Percentiles rank a stretch among this genome's conserved stretches.
These are phyloP conservation scores for Akebia trifoliata DNA, from an alignment of 164 flowering plant genomes.

Conservation along the genomic window DNA sequence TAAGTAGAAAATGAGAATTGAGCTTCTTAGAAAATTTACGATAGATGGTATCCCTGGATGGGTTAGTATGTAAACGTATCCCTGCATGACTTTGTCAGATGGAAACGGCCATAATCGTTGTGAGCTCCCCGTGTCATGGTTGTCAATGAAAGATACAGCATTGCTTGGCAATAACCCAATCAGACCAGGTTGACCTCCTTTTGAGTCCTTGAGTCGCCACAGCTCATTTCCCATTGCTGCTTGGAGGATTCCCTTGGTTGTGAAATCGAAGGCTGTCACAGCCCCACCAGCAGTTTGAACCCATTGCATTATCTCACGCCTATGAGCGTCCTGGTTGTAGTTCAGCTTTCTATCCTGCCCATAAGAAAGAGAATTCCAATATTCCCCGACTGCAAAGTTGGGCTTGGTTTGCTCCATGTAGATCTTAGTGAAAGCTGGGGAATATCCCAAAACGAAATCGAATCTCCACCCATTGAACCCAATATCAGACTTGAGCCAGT, in stretches of 20 bases:
- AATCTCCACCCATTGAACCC: conserved; percentile 78
- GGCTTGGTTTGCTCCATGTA: conserved; percentile 49
- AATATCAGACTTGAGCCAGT: conserved; percentile 67
- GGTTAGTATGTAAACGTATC: conserved; percentile 79
- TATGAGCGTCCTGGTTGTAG: conserved; percentile 45
- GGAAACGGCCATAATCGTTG: conserved; percentile 73
- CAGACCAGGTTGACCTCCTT: conserved; percentile 65
- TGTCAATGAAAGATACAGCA: conserved; percentile 77
- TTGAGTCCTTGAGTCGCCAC: conserved; percentile 54
- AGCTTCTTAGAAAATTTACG: conserved; percentile 26
- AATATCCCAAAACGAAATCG: conserved; percentile 59
- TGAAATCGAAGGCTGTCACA: conserved; percentile 66
- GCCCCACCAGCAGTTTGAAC: conserved; percentile 43
- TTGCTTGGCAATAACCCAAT: conserved; percentile 54
- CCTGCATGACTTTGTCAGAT: conserved; percentile 66
- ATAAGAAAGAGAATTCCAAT: conserved; percentile 41
- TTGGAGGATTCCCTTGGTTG: conserved; percentile 76
- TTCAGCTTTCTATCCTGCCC: conserved; percentile 38
- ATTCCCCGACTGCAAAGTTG: conserved; percentile 62
- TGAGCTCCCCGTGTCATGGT: conserved; percentile 76
- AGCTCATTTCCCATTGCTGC: conserved; percentile 56
- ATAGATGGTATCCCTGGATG: conserved; percentile 76
- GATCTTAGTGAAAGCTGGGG: conserved; percentile 40
- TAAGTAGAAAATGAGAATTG: neutral
- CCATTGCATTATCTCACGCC: conserved; percentile 53